Percentiles rank a stretch among this genome's conserved stretches.
phyloP scores from a whole-genome alignment of 1,284 basidiomycete genomes.

The Binderoboletus segoi region DNA sequence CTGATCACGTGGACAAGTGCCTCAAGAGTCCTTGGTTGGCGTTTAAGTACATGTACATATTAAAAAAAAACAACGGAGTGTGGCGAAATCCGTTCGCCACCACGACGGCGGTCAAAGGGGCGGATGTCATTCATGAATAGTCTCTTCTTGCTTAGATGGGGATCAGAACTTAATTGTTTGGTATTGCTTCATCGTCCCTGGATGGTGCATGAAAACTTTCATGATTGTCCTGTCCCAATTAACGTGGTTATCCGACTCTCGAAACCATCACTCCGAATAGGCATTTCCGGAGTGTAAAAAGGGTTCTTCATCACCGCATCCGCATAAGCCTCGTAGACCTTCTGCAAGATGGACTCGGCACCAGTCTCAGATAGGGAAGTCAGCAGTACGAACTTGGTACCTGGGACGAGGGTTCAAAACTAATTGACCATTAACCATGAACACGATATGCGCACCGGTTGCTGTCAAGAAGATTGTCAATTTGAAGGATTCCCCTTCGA shows the following conservation, averaged over 20 bases:
- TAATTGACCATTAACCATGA: neutral
- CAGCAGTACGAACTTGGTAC: conserved; percentile 96
- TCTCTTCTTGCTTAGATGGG: neutral
- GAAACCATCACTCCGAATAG: conserved; percentile 90
- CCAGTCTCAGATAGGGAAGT: conserved; percentile 77
- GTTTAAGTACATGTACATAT: too few relatives aligned
- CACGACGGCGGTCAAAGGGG: neutral
- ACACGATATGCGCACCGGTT: conserved; percentile 69
- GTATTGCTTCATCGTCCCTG: neutral
- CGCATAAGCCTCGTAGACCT: conserved; percentile 88
- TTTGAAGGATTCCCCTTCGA: conserved; percentile 94
- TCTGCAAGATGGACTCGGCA: conserved; percentile 75
- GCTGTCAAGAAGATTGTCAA: conserved; percentile 87
- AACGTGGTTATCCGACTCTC: conserved; percentile 71
- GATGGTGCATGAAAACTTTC: conserved; percentile 7
- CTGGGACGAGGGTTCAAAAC: conserved; percentile 45
- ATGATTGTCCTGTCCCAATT: conserved; percentile 50
- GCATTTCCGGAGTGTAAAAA: conserved; percentile 99
- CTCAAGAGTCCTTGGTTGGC: too few relatives aligned
- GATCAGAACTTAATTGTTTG: neutral
- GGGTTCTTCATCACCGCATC: conserved; percentile 99
- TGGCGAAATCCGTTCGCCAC: too few relatives aligned
- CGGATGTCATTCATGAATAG: neutral
- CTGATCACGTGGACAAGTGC: conserved; percentile 30
- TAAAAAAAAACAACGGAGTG: too few relatives aligned